These are phyloP conservation scores for Colletotrichum echinochloae DNA, from an alignment of 2,329 filamentous ascomycete species.

Conservation along the genomic window DNA sequence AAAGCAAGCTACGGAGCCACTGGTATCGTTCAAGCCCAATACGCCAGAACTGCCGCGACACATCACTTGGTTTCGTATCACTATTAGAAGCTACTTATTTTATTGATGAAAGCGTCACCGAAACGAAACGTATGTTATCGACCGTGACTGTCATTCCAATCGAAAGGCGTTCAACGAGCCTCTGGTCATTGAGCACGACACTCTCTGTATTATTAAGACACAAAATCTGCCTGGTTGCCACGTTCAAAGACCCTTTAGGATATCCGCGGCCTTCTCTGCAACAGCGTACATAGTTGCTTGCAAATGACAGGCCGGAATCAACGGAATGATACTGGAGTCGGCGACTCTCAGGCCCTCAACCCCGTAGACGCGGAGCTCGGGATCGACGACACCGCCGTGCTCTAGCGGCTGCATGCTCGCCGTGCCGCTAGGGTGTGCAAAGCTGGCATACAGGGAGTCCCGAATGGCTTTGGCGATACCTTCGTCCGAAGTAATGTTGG, in stretches of 20 bases:
- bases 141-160: background rate
- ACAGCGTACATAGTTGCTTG: conserved; percentile 53
- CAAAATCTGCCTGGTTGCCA: too few species aligned
- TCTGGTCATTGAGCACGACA: background rate
- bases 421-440: conserved; percentile 59
- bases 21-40: background rate
- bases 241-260: conserved; percentile 12
- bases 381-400: conserved; percentile 50
- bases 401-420: conserved; percentile 60
- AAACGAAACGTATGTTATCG: background rate
- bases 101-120: background rate
- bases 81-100: too few species aligned
- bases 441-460: conserved; percentile 8
- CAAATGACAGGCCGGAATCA: conserved; percentile 48
- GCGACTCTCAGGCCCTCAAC: conserved; percentile 45
- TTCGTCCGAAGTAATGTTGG: conserved; percentile 23
- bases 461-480: conserved; percentile 15
- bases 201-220: rapidly evolving
- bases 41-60: too few species aligned
- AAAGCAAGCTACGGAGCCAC: background rate
- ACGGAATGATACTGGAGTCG: conserved; percentile 49
- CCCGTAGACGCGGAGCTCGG: conserved; percentile 48
- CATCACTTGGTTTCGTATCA: background rate
- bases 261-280: conserved; percentile 46
- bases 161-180: background rate